Evolutionary conservation across 495 filamentous ascomycete genomes (phyloP), one percentile per base, ranked within the genome.

Genomic region (Talaromyces liani): DNA sequence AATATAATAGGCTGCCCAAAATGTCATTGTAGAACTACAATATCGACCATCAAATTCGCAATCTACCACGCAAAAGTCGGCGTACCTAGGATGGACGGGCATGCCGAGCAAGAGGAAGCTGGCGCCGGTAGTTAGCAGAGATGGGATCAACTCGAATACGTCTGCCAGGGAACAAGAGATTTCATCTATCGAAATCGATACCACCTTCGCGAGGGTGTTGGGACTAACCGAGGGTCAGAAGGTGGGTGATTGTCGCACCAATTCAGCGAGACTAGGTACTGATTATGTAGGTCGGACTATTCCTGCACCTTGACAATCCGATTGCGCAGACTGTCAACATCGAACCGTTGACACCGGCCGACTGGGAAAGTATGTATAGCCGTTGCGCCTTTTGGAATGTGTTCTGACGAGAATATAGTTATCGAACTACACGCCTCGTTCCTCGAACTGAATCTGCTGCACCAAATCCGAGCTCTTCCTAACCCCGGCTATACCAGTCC

Each of bases 351-450:
- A 97, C 94, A 1, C 86, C 93, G 2, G 90, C 91, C 64, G 94
- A 98, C 70, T 98, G 94, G 94, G 94, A 98, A 67, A 87, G 84
- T 84, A 80, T 66, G 84, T 75, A 57, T 53, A 12, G 6, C 24
- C 54, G 10, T 8, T n/a, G 10, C 29, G 14, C 12, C 16, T 29
- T 49, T 51, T 9, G 36, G 8, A 25, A 14, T 24, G 33, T 51
- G 29, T 49, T 25, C 58, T 63, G 53, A 62, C 16, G 34, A 7
- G 39, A 39, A 69, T 22, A 67, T 63, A 85, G 92, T 97, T 68
- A 98, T 98, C 66, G 94, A 98, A 70, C 80, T 97, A 1, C 94
- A 98, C 74, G 94, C 94, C 4, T 92, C 87, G 25, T 98, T 97
- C 70, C 77, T 98, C 22, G 94, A 98, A 72, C 83, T 96, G 64